Percentiles rank a stretch among this genome's conserved stretches.
These are phyloP conservation scores for Xylariaceae sp. DNA, from an alignment of 2,329 filamentous ascomycete genomes.

Conservation along the genomic window DNA sequence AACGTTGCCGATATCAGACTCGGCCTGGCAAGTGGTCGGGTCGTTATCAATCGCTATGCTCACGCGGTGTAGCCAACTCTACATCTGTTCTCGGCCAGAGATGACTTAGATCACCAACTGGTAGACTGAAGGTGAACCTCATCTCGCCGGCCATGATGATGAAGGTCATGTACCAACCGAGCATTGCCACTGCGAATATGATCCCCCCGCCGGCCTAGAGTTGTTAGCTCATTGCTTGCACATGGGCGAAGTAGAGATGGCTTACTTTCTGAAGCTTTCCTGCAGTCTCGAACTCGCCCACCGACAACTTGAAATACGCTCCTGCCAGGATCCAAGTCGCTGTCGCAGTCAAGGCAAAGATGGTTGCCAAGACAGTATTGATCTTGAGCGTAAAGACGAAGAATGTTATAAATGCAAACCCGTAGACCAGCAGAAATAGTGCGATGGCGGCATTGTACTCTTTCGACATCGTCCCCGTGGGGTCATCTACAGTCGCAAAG, in stretches of 20 bases:
- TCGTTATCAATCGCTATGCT: conserved; percentile 16
- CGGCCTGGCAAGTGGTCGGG: background rate
- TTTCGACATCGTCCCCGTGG: conserved; percentile 41
- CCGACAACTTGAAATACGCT: conserved; percentile 48
- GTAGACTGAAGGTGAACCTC: conserved; percentile 46
- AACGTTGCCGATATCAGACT: no score
- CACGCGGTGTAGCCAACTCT: conserved; percentile 20
- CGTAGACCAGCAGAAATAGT: conserved; percentile 51
- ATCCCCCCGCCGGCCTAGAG: conserved; percentile 37
- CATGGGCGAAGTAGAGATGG: background rate
- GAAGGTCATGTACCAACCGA: conserved; percentile 53
- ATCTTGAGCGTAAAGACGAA: conserved; percentile 51
- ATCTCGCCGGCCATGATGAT: conserved; percentile 55
- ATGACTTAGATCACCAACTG: conserved; percentile 49
- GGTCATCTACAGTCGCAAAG: conserved; percentile 43
- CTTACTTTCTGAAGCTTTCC: conserved; percentile 43
- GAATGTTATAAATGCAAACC: conserved; percentile 50
- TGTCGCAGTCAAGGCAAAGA: conserved; percentile 46
- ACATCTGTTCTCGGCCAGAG: conserved; percentile 44
- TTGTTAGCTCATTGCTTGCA: background rate
- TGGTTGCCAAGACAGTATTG: conserved; percentile 47
- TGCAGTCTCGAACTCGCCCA: conserved; percentile 42
- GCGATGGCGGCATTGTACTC: conserved; percentile 50
- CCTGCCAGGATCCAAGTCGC: conserved; percentile 45
- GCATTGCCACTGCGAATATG: conserved; percentile 44